These are phyloP conservation scores for Umbelopsis isabellina DNA, from an alignment of 192 early-diverging fungal species.

Conservation along the genomic window DNA sequence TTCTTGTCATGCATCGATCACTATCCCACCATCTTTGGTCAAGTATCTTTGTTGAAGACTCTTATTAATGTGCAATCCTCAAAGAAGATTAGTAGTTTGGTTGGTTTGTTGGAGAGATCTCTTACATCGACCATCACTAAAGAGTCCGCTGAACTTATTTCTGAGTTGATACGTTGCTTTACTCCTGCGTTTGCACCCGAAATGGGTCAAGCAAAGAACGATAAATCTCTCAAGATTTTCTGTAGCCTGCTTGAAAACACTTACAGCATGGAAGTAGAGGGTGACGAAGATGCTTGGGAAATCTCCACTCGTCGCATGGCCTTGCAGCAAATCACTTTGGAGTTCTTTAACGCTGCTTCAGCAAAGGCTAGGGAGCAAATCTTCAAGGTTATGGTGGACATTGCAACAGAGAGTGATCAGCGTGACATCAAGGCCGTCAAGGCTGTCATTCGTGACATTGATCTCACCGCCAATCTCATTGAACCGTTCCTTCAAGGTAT, in stretches of 20 bases:
- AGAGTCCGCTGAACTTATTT: slow-evolving; percentile 36
- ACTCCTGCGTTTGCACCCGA: slow-evolving; percentile 45
- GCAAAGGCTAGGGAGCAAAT: slow-evolving; percentile 47
- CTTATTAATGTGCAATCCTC: slow-evolving; percentile 54
- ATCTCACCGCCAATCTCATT: slow-evolving; percentile 35
- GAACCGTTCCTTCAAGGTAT: slow-evolving; percentile 14
- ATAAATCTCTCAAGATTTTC: slow-evolving; percentile 53
- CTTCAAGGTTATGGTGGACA: slow-evolving; percentile 53
- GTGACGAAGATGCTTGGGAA: slow-evolving; percentile 48
- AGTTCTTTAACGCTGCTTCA: slow-evolving; percentile 44
- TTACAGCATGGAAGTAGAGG: slow-evolving; percentile 32
- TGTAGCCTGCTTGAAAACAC: slow-evolving; percentile 51
- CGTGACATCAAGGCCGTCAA: slow-evolving; percentile 52
- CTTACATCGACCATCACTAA: slow-evolving; percentile 45
- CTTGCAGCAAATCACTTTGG: slow-evolving; percentile 44
- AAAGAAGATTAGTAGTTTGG: slow-evolving; percentile 61
- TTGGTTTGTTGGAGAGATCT: slow-evolving; percentile 58
- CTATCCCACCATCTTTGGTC: slow-evolving; percentile 37
- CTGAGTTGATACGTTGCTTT: slow-evolving; percentile 59
- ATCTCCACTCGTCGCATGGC: slow-evolving; percentile 50
- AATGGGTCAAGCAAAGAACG: slow-evolving; percentile 49
- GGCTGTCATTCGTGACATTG: slow-evolving; percentile 45
- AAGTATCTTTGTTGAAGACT: slow-evolving; percentile 55
- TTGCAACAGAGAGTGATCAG: slow-evolving; percentile 56
- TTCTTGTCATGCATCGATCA: slow-evolving; percentile 60